Base-by-base conservation (phyloP, 139 green algal species). In the Ettlia oleoabundans region DNA sequence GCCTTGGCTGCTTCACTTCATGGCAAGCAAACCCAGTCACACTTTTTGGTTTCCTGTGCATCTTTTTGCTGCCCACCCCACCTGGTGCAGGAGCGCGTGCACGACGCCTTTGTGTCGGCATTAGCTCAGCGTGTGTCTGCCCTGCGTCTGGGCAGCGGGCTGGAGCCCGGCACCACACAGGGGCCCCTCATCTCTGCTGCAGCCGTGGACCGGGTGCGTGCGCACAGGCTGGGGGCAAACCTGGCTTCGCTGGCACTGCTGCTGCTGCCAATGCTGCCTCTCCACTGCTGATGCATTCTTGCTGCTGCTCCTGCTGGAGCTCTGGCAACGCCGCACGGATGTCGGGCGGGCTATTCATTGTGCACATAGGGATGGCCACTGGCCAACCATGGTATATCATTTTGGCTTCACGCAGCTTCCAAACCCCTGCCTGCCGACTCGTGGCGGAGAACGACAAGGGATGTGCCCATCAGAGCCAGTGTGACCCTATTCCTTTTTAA, bases 131-230 rank as follows among this genome's bases (percentile, higher is more conserved):
- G 76, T 21, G 93, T 97, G 76, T 28, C 52, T 9, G 88, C 86
- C 71, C 84, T 98, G 30, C 87, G 86, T 47, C 32, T 97, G 68
- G 96, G 96, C 8, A 86, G 92, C 61, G 96, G 96, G 2, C 42
- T 93, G 28, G 89, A 94, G 37, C 38, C 87, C 24, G 90, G 88
- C 33, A 90, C 88, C 26, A 92, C 82, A 1, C 87, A 95, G 41
- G 96, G 96, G 1, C 96, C 96, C 7, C 90, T 98, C 40, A 98
- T 99, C 89, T 92, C 83, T 5, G n/a, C 82, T 5, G 72, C 77
- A 5, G 93, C 90, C 0, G 63, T 95, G 22, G 90, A 94, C 2
- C 40, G 86, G 87, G 90, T 93, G 66, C 0, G 84, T 26, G 0
- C 1, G 42, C 24, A 47, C 5, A 22, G 15, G 37, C 47, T 58